These are phyloP conservation scores for Leccinum ochraceum DNA, from an alignment of 768 basidiomycete species.

Conservation along the genomic window DNA sequence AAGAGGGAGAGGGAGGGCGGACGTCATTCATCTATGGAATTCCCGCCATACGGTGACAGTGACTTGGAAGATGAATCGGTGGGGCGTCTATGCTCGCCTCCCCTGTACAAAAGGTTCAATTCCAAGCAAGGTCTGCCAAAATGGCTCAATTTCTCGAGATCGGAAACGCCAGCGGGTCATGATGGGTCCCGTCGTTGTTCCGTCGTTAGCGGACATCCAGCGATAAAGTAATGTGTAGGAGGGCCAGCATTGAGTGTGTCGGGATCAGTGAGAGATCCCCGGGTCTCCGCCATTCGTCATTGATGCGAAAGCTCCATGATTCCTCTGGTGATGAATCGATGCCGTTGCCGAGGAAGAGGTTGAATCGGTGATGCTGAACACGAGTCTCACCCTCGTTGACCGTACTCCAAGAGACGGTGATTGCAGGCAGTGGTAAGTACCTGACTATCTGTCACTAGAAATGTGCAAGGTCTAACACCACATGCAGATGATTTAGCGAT, in stretches of 20 bases:
- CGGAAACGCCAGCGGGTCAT: conserved; percentile 51
- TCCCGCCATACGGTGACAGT: too few relatives aligned
- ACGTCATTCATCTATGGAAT: too few relatives aligned
- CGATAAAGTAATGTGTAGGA: conserved; percentile 21
- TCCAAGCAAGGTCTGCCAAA: too few relatives aligned
- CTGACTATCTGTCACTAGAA: not conserved
- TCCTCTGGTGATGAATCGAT: not conserved
- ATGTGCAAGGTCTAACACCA: conserved; percentile 4
- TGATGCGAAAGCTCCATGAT: conserved; percentile 24
- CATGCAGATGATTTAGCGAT: conserved; percentile 51
- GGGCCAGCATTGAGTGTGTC: conserved; percentile 19
- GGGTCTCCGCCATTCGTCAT: conserved; percentile 27
- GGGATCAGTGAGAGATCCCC: conserved; percentile 6
- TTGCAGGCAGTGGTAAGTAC: conserved; percentile 36
- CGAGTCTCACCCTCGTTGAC: conserved; percentile 18
- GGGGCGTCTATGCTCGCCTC: too few relatives aligned
- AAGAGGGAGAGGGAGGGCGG: too few relatives aligned
- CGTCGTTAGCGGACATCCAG: conserved; percentile 34
- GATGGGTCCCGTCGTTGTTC: conserved; percentile 54
- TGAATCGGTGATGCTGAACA: conserved; percentile 24
- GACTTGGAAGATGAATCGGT: too few relatives aligned
- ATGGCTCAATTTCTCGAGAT: conserved; percentile 12
- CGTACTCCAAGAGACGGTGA: conserved; percentile 27
- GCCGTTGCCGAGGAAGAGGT: conserved; percentile 22
- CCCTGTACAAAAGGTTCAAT: too few relatives aligned